phyloP scores from a whole-genome alignment of 2,329 filamentous ascomycete genomes.

The Fragosphaeria purpurea region DNA sequence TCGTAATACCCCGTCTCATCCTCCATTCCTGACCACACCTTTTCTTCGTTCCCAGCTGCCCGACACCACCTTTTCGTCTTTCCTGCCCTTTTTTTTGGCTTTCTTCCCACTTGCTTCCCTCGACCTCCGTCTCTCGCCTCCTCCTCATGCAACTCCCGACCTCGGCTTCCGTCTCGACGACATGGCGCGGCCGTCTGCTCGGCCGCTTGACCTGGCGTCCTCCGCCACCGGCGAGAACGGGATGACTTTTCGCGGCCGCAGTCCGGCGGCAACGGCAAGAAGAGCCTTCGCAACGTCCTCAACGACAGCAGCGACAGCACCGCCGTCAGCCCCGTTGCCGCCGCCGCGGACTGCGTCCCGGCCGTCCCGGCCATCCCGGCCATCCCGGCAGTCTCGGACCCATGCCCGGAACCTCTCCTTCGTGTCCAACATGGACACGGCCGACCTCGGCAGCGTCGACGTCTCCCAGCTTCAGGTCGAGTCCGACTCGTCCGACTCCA shows the following conservation, averaged over 20 bases:
- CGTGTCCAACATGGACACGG: not conserved
- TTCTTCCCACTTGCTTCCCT: no score
- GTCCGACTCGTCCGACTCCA: slow-evolving; percentile 31
- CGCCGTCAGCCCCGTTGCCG: not conserved
- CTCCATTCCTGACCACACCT: no score
- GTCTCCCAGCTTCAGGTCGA: slow-evolving; percentile 14
- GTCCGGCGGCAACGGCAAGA: no score
- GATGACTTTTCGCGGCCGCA: not conserved
- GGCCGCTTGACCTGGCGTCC: not conserved
- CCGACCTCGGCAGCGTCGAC: slow-evolving; percentile 12
- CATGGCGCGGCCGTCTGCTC: slow-evolving; percentile 8
- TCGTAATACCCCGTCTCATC: no score
- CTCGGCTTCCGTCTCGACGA: not conserved
- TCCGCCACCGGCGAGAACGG: not conserved
- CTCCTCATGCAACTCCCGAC: not conserved
- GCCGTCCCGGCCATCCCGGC: no score
- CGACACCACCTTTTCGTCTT: no score
- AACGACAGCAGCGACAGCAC: not conserved
- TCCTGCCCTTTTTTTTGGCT: no score
- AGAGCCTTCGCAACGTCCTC: no score
- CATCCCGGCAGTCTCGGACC: no score
- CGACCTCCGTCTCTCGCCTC: no score
- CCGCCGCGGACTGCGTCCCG: no score
- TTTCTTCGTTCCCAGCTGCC: no score
- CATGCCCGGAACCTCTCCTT: slow-evolving; percentile 1